Conservation (phyloP, 768 basidiomycete genomes). For the Agaricus blazei region DNA sequence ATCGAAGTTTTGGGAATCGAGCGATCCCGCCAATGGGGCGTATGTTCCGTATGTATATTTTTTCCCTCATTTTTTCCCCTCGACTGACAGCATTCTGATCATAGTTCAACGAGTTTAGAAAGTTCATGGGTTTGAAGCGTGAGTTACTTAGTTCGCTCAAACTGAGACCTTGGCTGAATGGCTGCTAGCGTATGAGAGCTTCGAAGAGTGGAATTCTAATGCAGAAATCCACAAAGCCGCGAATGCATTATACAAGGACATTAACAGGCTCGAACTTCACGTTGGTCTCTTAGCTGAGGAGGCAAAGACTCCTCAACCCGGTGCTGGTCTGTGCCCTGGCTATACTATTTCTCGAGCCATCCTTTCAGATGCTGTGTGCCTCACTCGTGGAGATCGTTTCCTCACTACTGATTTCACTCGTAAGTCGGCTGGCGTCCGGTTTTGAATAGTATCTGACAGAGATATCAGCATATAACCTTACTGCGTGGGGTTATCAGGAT, state of each 20-base stretch:
- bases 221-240: conserved; percentile 55
- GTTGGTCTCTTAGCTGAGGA: conserved; percentile 74
- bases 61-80: not conserved
- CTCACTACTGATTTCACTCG: conserved; percentile 75
- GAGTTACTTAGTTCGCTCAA: conserved; percentile 14
- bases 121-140: conserved; percentile 70
- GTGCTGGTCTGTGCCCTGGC: conserved; percentile 76
- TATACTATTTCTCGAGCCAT: conserved; percentile 86
- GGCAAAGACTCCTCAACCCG: conserved; percentile 55
- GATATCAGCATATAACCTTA: conserved; percentile 59
- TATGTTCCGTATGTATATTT: conserved; percentile 52
- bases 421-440: conserved; percentile 26
- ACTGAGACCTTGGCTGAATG: not conserved
- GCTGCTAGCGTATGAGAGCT: conserved; percentile 48
- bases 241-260: conserved; percentile 58
- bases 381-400: conserved; percentile 78
- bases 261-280: conserved; percentile 78
- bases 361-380: conserved; percentile 68
- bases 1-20: conserved; percentile 69
- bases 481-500: conserved; percentile 76
- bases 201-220: conserved; percentile 72
- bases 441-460: not conserved
- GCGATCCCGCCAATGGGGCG: conserved; percentile 62
- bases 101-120: conserved; percentile 66
- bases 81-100: conserved; percentile 5